These are phyloP conservation scores for Corrigiola litoralis DNA, from an alignment of 179 eudicot genomes.

Conservation along the genomic window DNA sequence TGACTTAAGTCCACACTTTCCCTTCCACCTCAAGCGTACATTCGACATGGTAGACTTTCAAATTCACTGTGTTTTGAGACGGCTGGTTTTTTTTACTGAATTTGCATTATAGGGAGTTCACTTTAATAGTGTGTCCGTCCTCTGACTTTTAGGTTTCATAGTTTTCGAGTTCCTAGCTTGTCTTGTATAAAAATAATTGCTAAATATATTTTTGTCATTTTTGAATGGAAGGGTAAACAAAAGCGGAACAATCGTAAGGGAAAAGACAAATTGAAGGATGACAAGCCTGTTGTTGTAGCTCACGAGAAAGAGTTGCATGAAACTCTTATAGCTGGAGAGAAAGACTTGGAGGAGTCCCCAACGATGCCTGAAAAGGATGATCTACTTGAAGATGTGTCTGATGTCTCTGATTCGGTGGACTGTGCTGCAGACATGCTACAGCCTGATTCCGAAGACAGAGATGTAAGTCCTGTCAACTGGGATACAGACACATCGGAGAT, in stretches of 20 bases:
- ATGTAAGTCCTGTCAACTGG: slow-evolving; percentile 63
- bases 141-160: too few relatives aligned
- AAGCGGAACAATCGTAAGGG: slow-evolving; percentile 81
- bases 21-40: too few relatives aligned
- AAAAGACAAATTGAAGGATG: slow-evolving; percentile 74
- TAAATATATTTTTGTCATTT: slow-evolving; percentile 15
- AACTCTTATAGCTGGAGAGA: slow-evolving; percentile 27
- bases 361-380: slow-evolving; percentile 46
- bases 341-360: slow-evolving; percentile 40
- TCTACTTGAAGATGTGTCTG: slow-evolving; percentile 64
- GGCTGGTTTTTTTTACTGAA: background rate
- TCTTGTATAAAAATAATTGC: background rate
- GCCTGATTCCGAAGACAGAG: slow-evolving; percentile 76
- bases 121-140: too few relatives aligned
- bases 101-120: too few relatives aligned
- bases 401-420: slow-evolving; percentile 67
- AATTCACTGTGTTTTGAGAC: too few relatives aligned
- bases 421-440: slow-evolving; percentile 47
- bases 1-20: background rate
- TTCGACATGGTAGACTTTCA: too few relatives aligned
- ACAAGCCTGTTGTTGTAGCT: slow-evolving; percentile 33
- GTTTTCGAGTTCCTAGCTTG: background rate
- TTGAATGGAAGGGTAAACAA: slow-evolving; percentile 54
- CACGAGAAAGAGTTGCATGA: slow-evolving; percentile 36
- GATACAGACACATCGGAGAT: slow-evolving; percentile 69